Conservation (phyloP, 1,284 basidiomycete species). For the Agroathelia rolfsii region DNA sequence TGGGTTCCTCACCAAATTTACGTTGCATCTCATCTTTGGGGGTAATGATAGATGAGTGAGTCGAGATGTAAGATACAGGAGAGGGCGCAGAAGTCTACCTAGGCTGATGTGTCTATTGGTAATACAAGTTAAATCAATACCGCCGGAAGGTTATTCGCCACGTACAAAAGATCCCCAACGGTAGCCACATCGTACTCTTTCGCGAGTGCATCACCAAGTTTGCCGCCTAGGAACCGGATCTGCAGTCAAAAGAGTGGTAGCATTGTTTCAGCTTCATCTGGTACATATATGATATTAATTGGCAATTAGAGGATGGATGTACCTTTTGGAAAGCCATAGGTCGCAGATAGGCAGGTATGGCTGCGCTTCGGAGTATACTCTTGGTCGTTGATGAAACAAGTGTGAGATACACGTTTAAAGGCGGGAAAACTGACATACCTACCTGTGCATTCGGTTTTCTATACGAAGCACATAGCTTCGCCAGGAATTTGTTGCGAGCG, state of each 20-base stretch:
- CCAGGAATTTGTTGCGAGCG: constrained; percentile 87
- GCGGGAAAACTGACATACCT: constrained; percentile 9
- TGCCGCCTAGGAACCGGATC: constrained; percentile 94
- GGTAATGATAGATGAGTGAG: constrained; percentile 3
- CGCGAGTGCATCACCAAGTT: constrained; percentile 83
- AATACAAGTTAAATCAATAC: constrained; percentile 6
- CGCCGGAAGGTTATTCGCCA: constrained; percentile 4
- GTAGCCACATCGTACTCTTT: constrained; percentile 83
- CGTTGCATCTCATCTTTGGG: constrained; percentile 72
- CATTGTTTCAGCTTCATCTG: not conserved
- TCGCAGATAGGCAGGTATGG: constrained; percentile 73
- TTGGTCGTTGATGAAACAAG: constrained; percentile 19
- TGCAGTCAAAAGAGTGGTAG: constrained; percentile 25
- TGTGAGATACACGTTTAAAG: constrained; percentile 9
- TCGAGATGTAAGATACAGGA: constrained; percentile 7
- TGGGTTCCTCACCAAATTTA: constrained; percentile 74
- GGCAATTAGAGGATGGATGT: constrained; percentile 7
- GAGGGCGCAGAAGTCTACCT: constrained; percentile 21
- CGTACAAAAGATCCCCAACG: constrained; percentile 80
- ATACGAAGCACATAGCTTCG: constrained; percentile 84
- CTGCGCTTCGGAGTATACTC: constrained; percentile 77
- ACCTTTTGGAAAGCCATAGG: constrained; percentile 87
- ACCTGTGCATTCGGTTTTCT: constrained; percentile 84
- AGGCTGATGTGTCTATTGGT: constrained; percentile 35
- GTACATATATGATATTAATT: not conserved